Conservation (phyloP, 192 early-diverging fungal genomes). For the Mortierella antarctica region DNA sequence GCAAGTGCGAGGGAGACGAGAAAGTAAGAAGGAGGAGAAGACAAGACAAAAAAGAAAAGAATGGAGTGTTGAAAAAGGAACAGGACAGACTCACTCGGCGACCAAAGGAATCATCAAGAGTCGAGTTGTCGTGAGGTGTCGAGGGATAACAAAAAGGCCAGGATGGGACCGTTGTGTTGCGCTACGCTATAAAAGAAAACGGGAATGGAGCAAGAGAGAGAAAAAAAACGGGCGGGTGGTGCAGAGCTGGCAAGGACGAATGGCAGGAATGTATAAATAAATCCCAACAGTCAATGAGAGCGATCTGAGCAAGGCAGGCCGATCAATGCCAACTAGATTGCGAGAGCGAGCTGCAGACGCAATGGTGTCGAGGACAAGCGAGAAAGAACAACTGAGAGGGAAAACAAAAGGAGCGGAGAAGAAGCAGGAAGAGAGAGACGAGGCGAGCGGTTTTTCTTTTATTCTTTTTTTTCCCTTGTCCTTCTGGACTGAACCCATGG, state of each 20-base stretch:
- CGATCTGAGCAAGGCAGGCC: too few relatives aligned
- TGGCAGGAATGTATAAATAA: background rate
- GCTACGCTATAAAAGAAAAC: background rate
- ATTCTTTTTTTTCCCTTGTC: background rate
- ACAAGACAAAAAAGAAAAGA: background rate
- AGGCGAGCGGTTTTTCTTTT: too few relatives aligned
- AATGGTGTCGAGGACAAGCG: background rate
- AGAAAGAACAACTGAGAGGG: background rate
- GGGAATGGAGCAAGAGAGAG: background rate
- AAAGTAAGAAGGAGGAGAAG: background rate
- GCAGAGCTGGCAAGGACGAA: background rate
- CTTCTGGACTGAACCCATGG: background rate
- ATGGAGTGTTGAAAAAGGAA: background rate
- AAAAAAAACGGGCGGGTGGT: background rate
- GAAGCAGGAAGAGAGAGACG: background rate
- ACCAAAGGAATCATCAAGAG: slow-evolving; percentile 1
- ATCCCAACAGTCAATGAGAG: background rate
- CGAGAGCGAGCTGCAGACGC: too few relatives aligned
- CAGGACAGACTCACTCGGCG: background rate
- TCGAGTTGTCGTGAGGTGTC: background rate
- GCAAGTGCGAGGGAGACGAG: background rate
- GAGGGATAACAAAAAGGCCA: too few relatives aligned
- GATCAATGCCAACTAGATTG: too few relatives aligned
- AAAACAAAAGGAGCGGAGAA: background rate
- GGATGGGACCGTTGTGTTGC: background rate